phyloP scores from a whole-genome alignment of 2,329 filamentous ascomycete species.

The Colletotrichum musae region DNA sequence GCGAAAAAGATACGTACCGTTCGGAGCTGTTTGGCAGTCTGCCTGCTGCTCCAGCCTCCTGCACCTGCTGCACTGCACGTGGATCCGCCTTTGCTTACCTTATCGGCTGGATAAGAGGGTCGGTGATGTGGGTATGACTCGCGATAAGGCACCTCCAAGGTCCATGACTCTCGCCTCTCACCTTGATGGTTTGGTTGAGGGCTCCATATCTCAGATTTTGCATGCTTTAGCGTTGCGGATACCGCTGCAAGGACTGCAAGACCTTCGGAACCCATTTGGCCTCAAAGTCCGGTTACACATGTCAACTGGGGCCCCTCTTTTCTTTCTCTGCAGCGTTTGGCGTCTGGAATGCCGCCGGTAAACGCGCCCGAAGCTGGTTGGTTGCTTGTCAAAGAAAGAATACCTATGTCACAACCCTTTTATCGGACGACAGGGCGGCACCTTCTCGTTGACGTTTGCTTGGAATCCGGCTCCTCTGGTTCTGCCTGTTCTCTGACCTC shows the following conservation, averaged over 20 bases:
- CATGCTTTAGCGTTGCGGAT: constrained; percentile 11
- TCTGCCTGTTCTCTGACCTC: neutral
- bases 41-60: neutral
- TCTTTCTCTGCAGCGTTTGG: constrained; percentile 2
- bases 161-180: constrained; percentile 33
- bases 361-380: neutral
- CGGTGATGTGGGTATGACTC: constrained; percentile 32
- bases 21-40: neutral
- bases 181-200: constrained; percentile 12
- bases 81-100: constrained; percentile 6
- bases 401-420: constrained; percentile 1
- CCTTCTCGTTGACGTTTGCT: neutral
- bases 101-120: constrained; percentile 31
- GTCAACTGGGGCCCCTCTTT: constrained; percentile 7
- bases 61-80: neutral
- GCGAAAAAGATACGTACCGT: constrained; percentile 38
- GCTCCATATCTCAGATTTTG: constrained; percentile 28
- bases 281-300: constrained; percentile 21
- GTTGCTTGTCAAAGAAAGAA: constrained; percentile 25
- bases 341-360: constrained; percentile 11
- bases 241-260: neutral
- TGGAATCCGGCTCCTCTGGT: neutral
- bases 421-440: constrained; percentile 22
- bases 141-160: constrained; percentile 37
- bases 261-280: constrained; percentile 17